These are phyloP conservation scores for Syzygium aqueum DNA, from an alignment of 345 rosid species.

Conservation along the genomic window DNA sequence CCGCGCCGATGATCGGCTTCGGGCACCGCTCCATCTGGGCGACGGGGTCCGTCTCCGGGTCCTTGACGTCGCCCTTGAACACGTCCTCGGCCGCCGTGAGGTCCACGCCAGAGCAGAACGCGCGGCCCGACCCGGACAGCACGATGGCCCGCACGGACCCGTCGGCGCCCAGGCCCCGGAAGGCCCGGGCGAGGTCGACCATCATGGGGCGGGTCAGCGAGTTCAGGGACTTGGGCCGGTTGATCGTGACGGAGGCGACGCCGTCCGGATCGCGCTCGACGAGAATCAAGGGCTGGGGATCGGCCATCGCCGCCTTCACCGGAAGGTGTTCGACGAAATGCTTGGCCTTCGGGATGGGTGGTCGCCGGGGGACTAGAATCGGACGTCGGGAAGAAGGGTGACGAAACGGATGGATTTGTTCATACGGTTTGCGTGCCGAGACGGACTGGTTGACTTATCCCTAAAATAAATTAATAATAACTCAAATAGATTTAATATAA, in stretches of 20 bases:
- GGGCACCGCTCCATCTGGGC: slow-evolving; percentile 72
- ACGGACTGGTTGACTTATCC: neutral
- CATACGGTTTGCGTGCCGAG: neutral
- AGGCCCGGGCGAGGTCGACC: slow-evolving; percentile 49
- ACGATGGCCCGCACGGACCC: slow-evolving; percentile 55
- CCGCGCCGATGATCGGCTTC: slow-evolving; percentile 85
- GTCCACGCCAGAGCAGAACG: slow-evolving; percentile 92
- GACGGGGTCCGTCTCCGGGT: slow-evolving; percentile 56
- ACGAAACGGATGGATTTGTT: neutral
- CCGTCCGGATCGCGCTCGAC: slow-evolving; percentile 53
- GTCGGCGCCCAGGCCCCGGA: slow-evolving; percentile 46
- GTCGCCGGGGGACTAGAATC: neutral
- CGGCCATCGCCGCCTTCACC: neutral
- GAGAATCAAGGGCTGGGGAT: slow-evolving; percentile 34
- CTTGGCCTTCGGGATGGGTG: neutral
- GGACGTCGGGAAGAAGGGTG: neutral
- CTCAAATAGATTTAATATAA: neutral
- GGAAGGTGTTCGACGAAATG: neutral
- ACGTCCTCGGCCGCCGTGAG: slow-evolving; percentile 78
- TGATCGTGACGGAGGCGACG: slow-evolving; percentile 62
- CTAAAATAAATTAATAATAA: neutral
- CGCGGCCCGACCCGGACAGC: slow-evolving; percentile 65
- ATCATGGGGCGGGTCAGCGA: slow-evolving; percentile 77
- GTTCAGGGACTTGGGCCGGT: slow-evolving; percentile 88
- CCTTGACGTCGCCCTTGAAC: slow-evolving; percentile 92